A percentile compares a stretch with the other conserved stretches of the same genome.
phyloP scores from a whole-genome alignment of 768 basidiomycete species.

The Rhizopogon vesiculosus region DNA sequence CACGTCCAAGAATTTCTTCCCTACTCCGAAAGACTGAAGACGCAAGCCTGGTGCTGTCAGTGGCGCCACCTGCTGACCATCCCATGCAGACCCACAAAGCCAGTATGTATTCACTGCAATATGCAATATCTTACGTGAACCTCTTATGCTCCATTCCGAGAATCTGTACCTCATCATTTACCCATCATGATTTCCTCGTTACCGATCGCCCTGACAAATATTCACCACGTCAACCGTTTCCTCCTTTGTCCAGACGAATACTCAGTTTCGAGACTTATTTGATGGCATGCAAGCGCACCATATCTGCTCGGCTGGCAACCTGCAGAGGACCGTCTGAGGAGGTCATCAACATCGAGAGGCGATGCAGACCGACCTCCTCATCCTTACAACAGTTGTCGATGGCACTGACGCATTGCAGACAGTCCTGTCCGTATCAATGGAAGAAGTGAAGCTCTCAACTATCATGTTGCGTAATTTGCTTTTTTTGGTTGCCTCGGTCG shows the following conservation, averaged over 20 bases:
- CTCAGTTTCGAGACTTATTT: conserved; percentile 70
- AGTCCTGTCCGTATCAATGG: conserved; percentile 98
- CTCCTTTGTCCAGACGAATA: conserved; percentile 42
- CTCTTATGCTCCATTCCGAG: conserved; percentile 31
- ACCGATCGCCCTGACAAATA: conserved; percentile 90
- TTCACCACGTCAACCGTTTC: conserved; percentile 96
- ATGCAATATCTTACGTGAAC: background rate
- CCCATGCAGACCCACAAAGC: conserved; percentile 60
- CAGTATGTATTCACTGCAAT: conserved; percentile 37
- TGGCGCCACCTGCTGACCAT: conserved; percentile 31
- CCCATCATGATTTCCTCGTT: conserved; percentile 89
- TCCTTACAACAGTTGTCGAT: conserved; percentile 59
- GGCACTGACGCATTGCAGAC: conserved; percentile 89
- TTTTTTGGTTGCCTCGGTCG: background rate
- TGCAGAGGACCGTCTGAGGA: conserved; percentile 44
- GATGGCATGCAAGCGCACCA: conserved; percentile 64
- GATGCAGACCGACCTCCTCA: conserved; percentile 46
- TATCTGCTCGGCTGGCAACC: conserved; percentile 57
- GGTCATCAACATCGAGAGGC: conserved; percentile 83
- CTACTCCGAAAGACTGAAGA: conserved; percentile 77
- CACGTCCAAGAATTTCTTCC: conserved; percentile 67
- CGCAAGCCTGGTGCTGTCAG: conserved; percentile 47
- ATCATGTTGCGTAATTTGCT: conserved; percentile 62
- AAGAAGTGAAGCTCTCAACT: conserved; percentile 87
- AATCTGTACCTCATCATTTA: conserved; percentile 72